Evolutionary conservation across 331 rosid genomes (phyloP).

Genomic region (Rhamnella rubrinervis): DNA sequence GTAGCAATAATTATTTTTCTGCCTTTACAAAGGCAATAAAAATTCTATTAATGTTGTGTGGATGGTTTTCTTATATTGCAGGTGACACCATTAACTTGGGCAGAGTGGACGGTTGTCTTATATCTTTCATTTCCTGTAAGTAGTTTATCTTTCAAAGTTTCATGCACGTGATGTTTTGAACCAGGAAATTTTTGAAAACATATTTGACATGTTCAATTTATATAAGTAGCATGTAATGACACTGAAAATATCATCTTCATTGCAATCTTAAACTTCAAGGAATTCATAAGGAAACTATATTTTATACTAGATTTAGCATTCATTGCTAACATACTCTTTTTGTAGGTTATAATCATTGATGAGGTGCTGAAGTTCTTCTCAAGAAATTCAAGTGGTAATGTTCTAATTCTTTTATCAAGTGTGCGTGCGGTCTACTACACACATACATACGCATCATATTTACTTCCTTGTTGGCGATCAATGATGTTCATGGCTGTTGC

Average conservation of each 20-base stretch:
- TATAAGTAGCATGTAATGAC: too few relatives aligned
- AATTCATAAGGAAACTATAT: too few relatives aligned
- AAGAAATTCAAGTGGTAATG: constrained; percentile 66
- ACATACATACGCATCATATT: too few relatives aligned
- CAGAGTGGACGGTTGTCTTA: constrained; percentile 83
- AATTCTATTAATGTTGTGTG: constrained; percentile 1
- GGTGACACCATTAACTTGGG: constrained; percentile 91
- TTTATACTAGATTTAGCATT: background rate
- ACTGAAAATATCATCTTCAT: too few relatives aligned
- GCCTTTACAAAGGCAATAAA: constrained; percentile 15
- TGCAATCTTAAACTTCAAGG: too few relatives aligned
- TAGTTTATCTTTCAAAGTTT: constrained; percentile 21
- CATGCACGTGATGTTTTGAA: background rate
- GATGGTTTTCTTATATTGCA: constrained; percentile 28
- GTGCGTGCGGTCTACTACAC: background rate
- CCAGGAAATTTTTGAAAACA: too few relatives aligned
- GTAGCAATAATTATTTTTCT: background rate
- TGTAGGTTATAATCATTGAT: constrained; percentile 84
- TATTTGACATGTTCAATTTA: too few relatives aligned
- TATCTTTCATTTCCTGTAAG: constrained; percentile 93
- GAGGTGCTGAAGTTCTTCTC: constrained; percentile 92
- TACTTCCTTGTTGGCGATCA: too few relatives aligned
- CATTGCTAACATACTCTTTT: constrained; percentile 5
- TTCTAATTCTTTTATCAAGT: constrained; percentile 11
- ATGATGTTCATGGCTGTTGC: background rate